Percentiles rank a stretch among this genome's conserved stretches.
These are phyloP conservation scores for Perkinsus olseni DNA, from an alignment of 169 alveolate genomes.

Conservation along the genomic window DNA sequence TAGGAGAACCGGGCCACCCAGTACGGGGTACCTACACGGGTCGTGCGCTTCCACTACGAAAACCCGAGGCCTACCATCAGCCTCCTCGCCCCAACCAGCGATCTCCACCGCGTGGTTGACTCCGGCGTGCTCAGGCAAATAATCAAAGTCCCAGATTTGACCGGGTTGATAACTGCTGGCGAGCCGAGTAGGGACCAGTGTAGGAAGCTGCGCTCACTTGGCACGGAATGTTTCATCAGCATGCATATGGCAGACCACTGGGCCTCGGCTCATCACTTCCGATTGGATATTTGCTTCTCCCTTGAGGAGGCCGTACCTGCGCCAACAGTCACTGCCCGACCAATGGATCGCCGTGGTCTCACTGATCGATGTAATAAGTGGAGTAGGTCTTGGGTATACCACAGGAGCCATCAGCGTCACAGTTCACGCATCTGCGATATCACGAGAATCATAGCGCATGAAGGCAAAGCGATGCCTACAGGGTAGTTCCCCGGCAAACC, in stretches of 20 bases:
- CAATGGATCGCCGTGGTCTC: background rate
- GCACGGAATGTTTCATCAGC: background rate
- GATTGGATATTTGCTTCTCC: background rate
- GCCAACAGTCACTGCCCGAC: background rate
- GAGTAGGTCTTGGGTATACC: background rate
- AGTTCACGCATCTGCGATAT: background rate
- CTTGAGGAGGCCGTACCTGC: background rate
- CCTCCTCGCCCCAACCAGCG: background rate
- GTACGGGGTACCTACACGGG: background rate
- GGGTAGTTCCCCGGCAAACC: background rate
- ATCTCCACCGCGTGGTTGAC: background rate
- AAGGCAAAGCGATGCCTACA: background rate
- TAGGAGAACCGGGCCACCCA: background rate
- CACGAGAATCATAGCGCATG: no score
- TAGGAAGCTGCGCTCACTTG: background rate
- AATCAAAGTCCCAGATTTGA: background rate
- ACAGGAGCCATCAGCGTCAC: background rate
- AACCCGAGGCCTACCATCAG: background rate
- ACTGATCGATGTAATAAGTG: background rate
- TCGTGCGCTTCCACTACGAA: no score
- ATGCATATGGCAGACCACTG: background rate
- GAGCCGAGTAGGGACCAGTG: background rate
- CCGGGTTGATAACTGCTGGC: background rate
- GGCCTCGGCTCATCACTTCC: background rate
- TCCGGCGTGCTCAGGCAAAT: background rate